Evolutionary conservation across 768 basidiomycete species (phyloP), one percentile per base, ranked within the genome.

Genomic region (Pulveroboletus sp.): DNA sequence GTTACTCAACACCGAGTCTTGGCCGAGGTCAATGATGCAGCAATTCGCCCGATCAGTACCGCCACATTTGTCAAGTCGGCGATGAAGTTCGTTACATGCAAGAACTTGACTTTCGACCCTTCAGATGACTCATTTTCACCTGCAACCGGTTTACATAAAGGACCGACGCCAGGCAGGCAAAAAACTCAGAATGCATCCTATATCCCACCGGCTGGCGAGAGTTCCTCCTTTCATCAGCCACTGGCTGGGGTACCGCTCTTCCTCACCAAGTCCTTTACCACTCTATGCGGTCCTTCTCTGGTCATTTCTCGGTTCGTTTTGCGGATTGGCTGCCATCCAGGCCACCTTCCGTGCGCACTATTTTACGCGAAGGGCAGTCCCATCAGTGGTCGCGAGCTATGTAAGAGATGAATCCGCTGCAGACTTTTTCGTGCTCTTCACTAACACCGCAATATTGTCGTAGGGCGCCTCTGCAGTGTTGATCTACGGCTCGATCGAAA

Each of bases 391-490:
- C 17, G 62, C 50, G 4, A 64, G 54, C 37, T 51, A 45, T 59
- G 62, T 61, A 50, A 58, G 58, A 17, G 17, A 51, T 36, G 43
- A 13, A n/a, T 32, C 19, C 29, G 13, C 14, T 38, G 14, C 32
- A 24, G 12, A 1, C 9, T 36, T 13, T 12, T 17, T 46, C 23
- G 17, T n/a, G 16, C 16, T 22, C 17, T 44, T 45, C 16, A 36
- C 35, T 8, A 16, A 47, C 20, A 20, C 8, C 23, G 17, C 43
- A 37, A n/a, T n/a, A 6, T 45, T 29, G 40, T 17, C 12, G 22
- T 57, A 81, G 81, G 80, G 76, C 19, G 79, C 79, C 20, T 76
- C 76, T 11, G 80, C 80, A 6, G 75, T 80, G 9, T 68, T 82
- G 37, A 71, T 78, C 26, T 81, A 79, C 50, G 79, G 77, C 16